Percentiles rank a stretch among this genome's conserved stretches.
Conservation (phyloP, 192 early-diverging fungal genomes). For the Linnemannia exigua region DNA sequence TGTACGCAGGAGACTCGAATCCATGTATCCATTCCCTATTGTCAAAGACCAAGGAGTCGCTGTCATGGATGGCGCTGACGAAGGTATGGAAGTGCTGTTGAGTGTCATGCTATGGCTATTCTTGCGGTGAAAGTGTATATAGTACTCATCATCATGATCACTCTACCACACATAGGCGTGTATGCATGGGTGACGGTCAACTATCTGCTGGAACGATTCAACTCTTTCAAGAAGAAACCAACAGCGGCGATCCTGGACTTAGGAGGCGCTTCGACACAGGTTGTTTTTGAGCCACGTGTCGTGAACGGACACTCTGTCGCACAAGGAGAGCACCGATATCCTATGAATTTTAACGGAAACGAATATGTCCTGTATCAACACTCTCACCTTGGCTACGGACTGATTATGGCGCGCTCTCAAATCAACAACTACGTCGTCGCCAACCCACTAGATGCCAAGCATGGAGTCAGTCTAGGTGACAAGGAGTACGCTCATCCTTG, state of each 20-base stretch:
- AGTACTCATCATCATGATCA: conserved; percentile 4
- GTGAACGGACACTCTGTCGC: conserved; percentile 57
- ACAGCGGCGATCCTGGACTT: conserved; percentile 96
- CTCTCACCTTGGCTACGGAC: conserved; percentile 94
- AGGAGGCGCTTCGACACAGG: conserved; percentile 97
- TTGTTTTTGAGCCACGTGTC: conserved; percentile 91
- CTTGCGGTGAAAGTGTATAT: neutral
- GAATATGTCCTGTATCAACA: conserved; percentile 94
- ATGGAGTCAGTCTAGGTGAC: conserved; percentile 33
- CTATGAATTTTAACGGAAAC: conserved; percentile 79
- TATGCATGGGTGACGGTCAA: conserved; percentile 99
- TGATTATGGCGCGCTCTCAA: conserved; percentile 89
- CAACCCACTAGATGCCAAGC: conserved; percentile 26
- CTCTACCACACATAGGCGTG: conserved; percentile 65
- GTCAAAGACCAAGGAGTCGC: conserved; percentile 80
- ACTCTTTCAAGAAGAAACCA: conserved; percentile 60
- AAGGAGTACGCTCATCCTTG: conserved; percentile 66
- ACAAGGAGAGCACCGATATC: conserved; percentile 82
- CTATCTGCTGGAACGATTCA: conserved; percentile 84
- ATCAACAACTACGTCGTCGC: conserved; percentile 72
- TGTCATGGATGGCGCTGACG: conserved; percentile 96
- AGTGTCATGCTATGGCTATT: neutral
- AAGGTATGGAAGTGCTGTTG: conserved; percentile 70
- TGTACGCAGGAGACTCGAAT: conserved; percentile 75
- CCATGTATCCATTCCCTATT: conserved; percentile 87